These are phyloP conservation scores for Agrostemma githago DNA, from an alignment of 148 eudicot species.

Conservation along the genomic window DNA sequence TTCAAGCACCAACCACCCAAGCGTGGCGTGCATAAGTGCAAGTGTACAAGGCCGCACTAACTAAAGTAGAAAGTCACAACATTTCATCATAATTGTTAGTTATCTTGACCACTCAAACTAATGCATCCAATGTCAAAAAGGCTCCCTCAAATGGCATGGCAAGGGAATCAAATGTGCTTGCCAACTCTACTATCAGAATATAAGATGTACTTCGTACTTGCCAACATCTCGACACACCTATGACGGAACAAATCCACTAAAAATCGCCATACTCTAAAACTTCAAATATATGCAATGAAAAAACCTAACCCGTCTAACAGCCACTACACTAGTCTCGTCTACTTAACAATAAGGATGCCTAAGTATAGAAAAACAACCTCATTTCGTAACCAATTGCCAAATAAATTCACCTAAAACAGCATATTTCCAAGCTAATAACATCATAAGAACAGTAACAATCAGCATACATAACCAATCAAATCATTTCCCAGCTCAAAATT, in stretches of 20 bases:
- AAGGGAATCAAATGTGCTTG: no score
- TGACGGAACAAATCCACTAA: not conserved
- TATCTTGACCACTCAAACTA: no score
- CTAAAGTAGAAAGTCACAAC: not conserved
- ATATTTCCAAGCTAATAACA: not conserved
- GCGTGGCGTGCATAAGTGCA: not conserved
- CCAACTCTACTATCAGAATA: not conserved
- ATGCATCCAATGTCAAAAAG: not conserved
- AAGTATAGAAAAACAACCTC: no score
- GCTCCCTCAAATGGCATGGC: not conserved
- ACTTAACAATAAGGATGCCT: not conserved
- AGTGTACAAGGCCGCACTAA: not conserved
- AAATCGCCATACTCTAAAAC: not conserved
- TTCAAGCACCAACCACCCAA: not conserved
- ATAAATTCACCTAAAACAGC: not conserved
- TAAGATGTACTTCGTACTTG: not conserved
- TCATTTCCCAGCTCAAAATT: not conserved
- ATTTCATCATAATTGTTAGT: no score
- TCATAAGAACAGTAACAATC: not conserved
- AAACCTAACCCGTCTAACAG: not conserved
- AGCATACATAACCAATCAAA: not conserved
- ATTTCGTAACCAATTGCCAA: not conserved
- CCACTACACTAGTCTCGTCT: not conserved
- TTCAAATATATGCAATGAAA: not conserved
- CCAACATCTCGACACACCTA: not conserved